Evolutionary conservation across 495 filamentous ascomycete species (phyloP).

Genomic region (Penicillium alfredii): DNA sequence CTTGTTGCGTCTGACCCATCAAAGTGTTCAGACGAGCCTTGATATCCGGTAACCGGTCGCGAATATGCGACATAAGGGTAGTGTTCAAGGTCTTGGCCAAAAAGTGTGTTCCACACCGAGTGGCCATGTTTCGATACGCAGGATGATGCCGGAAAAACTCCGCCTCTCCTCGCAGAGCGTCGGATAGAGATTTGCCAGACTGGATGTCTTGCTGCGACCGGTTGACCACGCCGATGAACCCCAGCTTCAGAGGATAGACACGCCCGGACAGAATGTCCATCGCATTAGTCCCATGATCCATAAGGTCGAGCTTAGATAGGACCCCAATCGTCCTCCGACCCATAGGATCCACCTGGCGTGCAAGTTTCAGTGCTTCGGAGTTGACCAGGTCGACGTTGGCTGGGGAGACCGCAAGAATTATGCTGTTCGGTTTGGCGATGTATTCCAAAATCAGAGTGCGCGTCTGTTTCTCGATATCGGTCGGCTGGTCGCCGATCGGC

Average conservation of each 20-base stretch:
- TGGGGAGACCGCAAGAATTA: slow-evolving; percentile 93
- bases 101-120: slow-evolving; percentile 90
- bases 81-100: slow-evolving; percentile 92
- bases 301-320: slow-evolving; percentile 93
- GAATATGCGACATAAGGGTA: slow-evolving; percentile 94
- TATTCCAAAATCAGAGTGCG: slow-evolving; percentile 96
- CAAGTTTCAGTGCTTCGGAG: slow-evolving; percentile 95
- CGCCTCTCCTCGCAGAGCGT: slow-evolving; percentile 81
- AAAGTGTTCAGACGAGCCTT: slow-evolving; percentile 95
- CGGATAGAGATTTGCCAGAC: slow-evolving; percentile 81
- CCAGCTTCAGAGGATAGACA: slow-evolving; percentile 94
- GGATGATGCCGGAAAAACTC: slow-evolving; percentile 98
- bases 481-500: slow-evolving; percentile 95
- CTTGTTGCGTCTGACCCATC: slow-evolving; percentile 99
- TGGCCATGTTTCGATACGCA: slow-evolving; percentile 93
- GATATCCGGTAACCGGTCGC: slow-evolving; percentile 92
- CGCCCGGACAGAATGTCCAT: slow-evolving; percentile 93
- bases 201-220: slow-evolving; percentile 98
- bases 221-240: slow-evolving; percentile 98
- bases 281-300: slow-evolving; percentile 99
- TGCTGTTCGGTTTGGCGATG: slow-evolving; percentile 98
- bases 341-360: slow-evolving; percentile 92
- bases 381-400: slow-evolving; percentile 99
- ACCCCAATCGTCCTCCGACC: slow-evolving; percentile 95
- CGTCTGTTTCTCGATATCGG: slow-evolving; percentile 98